These are phyloP conservation scores for Penicillium sp. DNA, from an alignment of 2,329 filamentous ascomycete species.

Conservation along the genomic window DNA sequence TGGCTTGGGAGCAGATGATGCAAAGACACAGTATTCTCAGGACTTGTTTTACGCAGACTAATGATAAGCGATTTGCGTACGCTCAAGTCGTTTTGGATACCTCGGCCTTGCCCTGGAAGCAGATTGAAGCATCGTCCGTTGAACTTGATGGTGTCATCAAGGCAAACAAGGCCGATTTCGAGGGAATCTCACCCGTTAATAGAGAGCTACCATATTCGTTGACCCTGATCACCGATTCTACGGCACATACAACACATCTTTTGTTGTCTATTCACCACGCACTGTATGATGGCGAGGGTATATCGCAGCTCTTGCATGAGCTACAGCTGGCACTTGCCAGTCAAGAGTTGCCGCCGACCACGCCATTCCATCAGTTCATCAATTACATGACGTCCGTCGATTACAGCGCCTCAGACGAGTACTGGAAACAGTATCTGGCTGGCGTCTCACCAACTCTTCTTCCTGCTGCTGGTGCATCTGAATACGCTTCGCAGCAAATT, in stretches of 20 bases:
- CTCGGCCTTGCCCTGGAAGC: constrained; percentile 47
- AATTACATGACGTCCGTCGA: constrained; percentile 56
- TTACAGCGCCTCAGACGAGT: constrained; percentile 56
- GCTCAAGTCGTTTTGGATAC: constrained; percentile 69
- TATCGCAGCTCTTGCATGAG: constrained; percentile 69
- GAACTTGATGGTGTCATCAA: constrained; percentile 46
- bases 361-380: constrained; percentile 67
- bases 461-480: not conserved
- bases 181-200: constrained; percentile 20
- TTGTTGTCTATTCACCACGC: constrained; percentile 72
- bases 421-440: constrained; percentile 65
- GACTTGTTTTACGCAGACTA: constrained; percentile 72
- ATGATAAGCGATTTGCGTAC: constrained; percentile 62
- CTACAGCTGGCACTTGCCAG: constrained; percentile 62
- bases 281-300: constrained; percentile 81
- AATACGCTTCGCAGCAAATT: constrained; percentile 16
- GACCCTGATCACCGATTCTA: constrained; percentile 21
- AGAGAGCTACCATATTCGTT: constrained; percentile 34
- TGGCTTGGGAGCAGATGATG: constrained; percentile 65
- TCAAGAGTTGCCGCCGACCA: constrained; percentile 49
- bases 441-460: constrained; percentile 52
- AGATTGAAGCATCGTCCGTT: constrained; percentile 45
- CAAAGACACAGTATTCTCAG: constrained; percentile 73
- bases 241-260: constrained; percentile 18
- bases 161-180: constrained; percentile 41